Evolutionary conservation across 768 basidiomycete species (phyloP), one percentile per base, ranked within the genome.

Genomic region (Suillus subaureus): DNA sequence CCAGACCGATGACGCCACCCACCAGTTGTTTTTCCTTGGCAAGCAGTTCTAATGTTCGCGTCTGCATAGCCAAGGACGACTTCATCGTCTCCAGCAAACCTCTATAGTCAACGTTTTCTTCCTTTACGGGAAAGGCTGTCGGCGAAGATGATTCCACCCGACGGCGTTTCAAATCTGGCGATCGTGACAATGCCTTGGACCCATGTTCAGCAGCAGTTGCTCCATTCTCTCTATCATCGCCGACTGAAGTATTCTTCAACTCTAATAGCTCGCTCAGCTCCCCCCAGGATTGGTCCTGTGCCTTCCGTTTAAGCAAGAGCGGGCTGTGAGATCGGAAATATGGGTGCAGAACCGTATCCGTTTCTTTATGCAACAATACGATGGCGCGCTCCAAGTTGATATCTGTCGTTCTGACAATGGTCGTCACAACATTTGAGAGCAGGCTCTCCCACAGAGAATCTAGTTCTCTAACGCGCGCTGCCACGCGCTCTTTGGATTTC

Each of bases 11-110:
- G 57, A 35, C 40, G 23, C 35, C 43, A 61, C 64, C 72, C 68
- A 83, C 85, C 79, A 82, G 79, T 54, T 75, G 74, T 66, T 86
- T 86, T 68, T 87, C 85, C 67, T 80, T 81, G 16, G 76, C 72
- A 37, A 86, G 68, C 61, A 71, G 64, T 57, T 83, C 77, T 11
- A 86, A 77, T 21, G 80, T 79, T 56, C 76, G 72, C 8, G 80
- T 79, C 71, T 86, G 85, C 70, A 81, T 75, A 60, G 85, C 81
- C 68, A 86, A 81, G 70, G 84, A 80, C 67, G 72, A 68, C 71
- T 82, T 84, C 82, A 86, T 80, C 65, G 80, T 77, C 61, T 73
- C 77, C 37, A 86, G 77, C 67, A 81, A 75, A 31, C 77, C 70
- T 62, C 74, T 76, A 31, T 79, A 61, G 37, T 71, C 73, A 28